Evolutionary conservation across 1,139 yeast genomes (phyloP).

Genomic region (Lodderomyces oxycetoniae): DNA sequence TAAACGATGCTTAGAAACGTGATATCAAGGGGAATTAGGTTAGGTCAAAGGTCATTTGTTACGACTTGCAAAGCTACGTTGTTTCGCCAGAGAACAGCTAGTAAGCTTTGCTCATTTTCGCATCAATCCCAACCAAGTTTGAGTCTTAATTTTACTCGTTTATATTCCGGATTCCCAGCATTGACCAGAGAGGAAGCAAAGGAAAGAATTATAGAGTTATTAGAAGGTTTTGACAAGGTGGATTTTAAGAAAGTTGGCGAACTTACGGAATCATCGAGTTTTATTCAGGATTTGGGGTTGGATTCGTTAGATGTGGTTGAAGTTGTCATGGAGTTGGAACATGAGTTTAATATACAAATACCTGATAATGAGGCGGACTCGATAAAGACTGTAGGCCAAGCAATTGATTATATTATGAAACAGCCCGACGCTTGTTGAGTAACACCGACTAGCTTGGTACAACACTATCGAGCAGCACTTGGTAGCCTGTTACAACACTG

Average conservation of each 20-base stretch:
- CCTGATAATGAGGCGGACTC: slow-evolving; percentile 85
- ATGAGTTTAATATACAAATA: slow-evolving; percentile 72
- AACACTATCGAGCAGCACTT: too few relatives aligned
- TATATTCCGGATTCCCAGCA: slow-evolving; percentile 60
- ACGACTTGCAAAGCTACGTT: not conserved
- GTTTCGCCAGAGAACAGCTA: slow-evolving; percentile 3
- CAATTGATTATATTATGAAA: slow-evolving; percentile 66
- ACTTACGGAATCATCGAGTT: slow-evolving; percentile 57
- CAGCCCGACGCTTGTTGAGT: slow-evolving; percentile 65
- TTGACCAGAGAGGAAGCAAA: slow-evolving; percentile 67
- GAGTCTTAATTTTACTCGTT: slow-evolving; percentile 25
- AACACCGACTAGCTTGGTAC: too few relatives aligned
- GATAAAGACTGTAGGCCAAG: slow-evolving; percentile 78
- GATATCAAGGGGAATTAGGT: slow-evolving; percentile 27
- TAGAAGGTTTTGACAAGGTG: slow-evolving; percentile 77
- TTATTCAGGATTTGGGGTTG: slow-evolving; percentile 72
- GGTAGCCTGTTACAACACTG: too few relatives aligned
- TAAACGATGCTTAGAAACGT: slow-evolving; percentile 31
- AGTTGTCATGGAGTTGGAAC: slow-evolving; percentile 85
- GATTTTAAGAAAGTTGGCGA: slow-evolving; percentile 31
- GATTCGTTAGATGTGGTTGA: slow-evolving; percentile 89
- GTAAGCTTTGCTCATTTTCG: slow-evolving; percentile 26
- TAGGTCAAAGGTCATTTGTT: slow-evolving; percentile 13
- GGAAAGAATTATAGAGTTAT: slow-evolving; percentile 71
- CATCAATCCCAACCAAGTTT: slow-evolving; percentile 5